Base-by-base conservation (phyloP, 257 asterid species). In the Rauvolfia tetraphylla region DNA sequence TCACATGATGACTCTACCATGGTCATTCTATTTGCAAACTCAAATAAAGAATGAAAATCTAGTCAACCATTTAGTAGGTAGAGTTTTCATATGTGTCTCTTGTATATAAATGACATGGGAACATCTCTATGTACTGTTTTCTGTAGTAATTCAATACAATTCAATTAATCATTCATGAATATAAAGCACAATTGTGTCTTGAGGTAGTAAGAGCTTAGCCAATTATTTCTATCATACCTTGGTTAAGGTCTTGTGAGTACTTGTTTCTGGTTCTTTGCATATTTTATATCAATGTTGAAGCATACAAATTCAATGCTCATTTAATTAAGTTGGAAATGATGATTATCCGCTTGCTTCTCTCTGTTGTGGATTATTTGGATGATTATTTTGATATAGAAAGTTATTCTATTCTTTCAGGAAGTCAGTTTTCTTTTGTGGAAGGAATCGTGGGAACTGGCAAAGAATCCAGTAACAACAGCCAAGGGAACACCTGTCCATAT, bases 381-480 rank as follows among this genome's bases (percentile, higher is more conserved):
- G n/a, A n/a, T n/a, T n/a, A n/a, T n/a, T n/a, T n/a, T 36, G 29
- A 53, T 65, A 31, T 63, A 34, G 22, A 57, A 73, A 20, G 15
- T 29, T 73, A 2, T 41, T 27, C 25, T 34, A 77, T 33, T 53
- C 67, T 68, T 80, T 63, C 84, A 95, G 99, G 98, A 95, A 74
- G 97, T 90, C 15, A 96, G 97, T 53, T 88, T 81, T 80, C 88
- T 93, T 57, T 77, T 89, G 86, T 92, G 95, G 96, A 93, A 86
- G 86, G 98, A 95, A 80, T 95, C 99, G 11, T 95, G 98, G 99
- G 94, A 91, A 77, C 83, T 88, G 63, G 83, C 89, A 63, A 95
- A 92, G 82, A 89, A 86, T 78, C 97, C 99, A 22, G 85, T 88
- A 88, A 90, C 94, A 49, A 89, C 93, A 86, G 33, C 72, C 31